phyloP scores from a whole-genome alignment of 306 rosid genomes.

The Malus fusca region DNA sequence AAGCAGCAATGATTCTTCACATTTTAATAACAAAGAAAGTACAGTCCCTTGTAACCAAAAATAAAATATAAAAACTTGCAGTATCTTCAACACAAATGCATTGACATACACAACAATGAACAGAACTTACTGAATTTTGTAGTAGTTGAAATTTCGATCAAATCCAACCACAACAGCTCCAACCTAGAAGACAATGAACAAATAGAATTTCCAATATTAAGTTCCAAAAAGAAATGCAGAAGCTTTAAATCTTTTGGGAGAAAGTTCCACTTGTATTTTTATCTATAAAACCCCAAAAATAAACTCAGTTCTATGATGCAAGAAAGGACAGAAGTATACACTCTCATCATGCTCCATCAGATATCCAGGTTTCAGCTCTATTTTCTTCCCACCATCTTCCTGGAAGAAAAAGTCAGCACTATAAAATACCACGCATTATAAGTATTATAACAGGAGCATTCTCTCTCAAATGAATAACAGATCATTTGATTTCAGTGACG shows the following conservation, averaged over 20 bases:
- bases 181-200: constrained; percentile 44
- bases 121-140: constrained; percentile 86
- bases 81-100: background rate
- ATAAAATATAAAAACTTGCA: background rate
- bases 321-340: constrained; percentile 40
- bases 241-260: background rate
- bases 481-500: constrained; percentile 1
- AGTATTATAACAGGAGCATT: background rate
- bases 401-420: constrained; percentile 18
- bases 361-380: constrained; percentile 90
- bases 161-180: constrained; percentile 99
- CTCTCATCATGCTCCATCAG: constrained; percentile 86
- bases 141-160: constrained; percentile 96
- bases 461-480: background rate
- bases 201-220: constrained; percentile 4
- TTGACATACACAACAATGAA: background rate
- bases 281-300: background rate
- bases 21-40: constrained; percentile 2
- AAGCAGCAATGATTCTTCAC: constrained; percentile 7
- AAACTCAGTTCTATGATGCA: background rate
- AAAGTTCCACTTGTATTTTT: background rate
- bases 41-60: background rate
- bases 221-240: background rate
- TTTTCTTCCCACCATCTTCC: constrained; percentile 91
- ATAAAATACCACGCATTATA: background rate